These are phyloP conservation scores for Talinum fruticosum DNA, from an alignment of 148 eudicot genomes.

Conservation along the genomic window DNA sequence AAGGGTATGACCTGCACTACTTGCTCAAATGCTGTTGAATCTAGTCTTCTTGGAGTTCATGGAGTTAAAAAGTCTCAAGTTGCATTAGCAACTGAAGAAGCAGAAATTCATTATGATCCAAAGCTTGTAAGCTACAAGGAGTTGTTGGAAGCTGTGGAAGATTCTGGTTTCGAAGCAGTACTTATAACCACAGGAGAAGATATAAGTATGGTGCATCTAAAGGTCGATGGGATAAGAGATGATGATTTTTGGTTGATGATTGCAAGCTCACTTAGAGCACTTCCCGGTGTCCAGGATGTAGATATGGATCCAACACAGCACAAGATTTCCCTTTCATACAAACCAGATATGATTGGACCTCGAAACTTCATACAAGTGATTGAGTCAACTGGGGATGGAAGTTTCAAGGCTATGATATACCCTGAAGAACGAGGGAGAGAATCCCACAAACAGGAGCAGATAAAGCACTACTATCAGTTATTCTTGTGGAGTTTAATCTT, in stretches of 20 bases:
- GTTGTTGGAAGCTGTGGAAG: slow-evolving; percentile 53
- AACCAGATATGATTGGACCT: slow-evolving; percentile 78
- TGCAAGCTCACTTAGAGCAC: slow-evolving; percentile 56
- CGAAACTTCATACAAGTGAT: slow-evolving; percentile 67
- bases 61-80: slow-evolving; percentile 82
- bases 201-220: slow-evolving; percentile 53
- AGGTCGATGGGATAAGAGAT: slow-evolving; percentile 51
- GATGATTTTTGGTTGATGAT: slow-evolving; percentile 48
- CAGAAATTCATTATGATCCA: slow-evolving; percentile 71
- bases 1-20: slow-evolving; percentile 87
- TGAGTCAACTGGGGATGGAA: slow-evolving; percentile 58
- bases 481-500: slow-evolving; percentile 86
- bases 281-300: slow-evolving; percentile 67
- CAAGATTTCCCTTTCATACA: slow-evolving; percentile 65
- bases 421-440: slow-evolving; percentile 68
- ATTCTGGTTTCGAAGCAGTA: slow-evolving; percentile 69
- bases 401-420: slow-evolving; percentile 60
- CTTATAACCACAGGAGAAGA: slow-evolving; percentile 80
- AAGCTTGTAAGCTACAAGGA: slow-evolving; percentile 45
- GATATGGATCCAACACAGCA: slow-evolving; percentile 43
- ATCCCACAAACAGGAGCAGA: slow-evolving; percentile 56
- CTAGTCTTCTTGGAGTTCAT: slow-evolving; percentile 41
- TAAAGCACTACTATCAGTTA: slow-evolving; percentile 51
- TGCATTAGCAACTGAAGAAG: slow-evolving; percentile 82
- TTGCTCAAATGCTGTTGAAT: slow-evolving; percentile 74